Evolutionary conservation across 2,329 filamentous ascomycete genomes (phyloP).

Genomic region (Balansia obtecta): DNA sequence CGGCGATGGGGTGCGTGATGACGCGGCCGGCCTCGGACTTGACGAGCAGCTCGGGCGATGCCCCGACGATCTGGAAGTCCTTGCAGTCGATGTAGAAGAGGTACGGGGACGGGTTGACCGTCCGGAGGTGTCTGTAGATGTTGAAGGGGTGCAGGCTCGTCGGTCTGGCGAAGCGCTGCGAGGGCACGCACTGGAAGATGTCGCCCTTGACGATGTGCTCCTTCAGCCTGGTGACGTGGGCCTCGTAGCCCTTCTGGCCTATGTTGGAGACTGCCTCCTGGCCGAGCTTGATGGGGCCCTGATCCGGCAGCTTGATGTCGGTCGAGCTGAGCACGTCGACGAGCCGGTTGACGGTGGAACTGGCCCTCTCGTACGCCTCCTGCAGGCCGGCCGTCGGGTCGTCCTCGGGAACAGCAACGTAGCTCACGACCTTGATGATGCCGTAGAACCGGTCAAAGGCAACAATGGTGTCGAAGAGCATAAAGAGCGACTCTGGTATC

Average conservation of each 20-base stretch:
- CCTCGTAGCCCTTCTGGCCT: slow-evolving; percentile 76
- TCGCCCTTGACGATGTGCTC: slow-evolving; percentile 83
- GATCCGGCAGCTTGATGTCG: slow-evolving; percentile 65
- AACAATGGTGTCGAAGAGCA: slow-evolving; percentile 90
- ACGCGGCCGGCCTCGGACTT: slow-evolving; percentile 79
- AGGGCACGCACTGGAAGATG: slow-evolving; percentile 96
- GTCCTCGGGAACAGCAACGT: slow-evolving; percentile 56
- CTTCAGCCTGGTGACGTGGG: slow-evolving; percentile 77
- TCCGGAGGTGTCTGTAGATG: slow-evolving; percentile 89
- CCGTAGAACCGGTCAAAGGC: slow-evolving; percentile 93
- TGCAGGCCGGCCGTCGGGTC: slow-evolving; percentile 36
- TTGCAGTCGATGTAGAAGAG: slow-evolving; percentile 90
- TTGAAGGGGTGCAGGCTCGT: slow-evolving; percentile 94
- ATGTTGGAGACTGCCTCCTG: slow-evolving; percentile 87
- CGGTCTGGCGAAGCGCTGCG: slow-evolving; percentile 80
- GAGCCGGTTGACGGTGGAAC: slow-evolving; percentile 49
- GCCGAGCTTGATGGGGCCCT: slow-evolving; percentile 58
- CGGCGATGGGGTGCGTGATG: slow-evolving; percentile 93
- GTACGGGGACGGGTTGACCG: slow-evolving; percentile 96
- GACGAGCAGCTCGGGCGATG: slow-evolving; percentile 86
- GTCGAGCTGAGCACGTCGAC: slow-evolving; percentile 61
- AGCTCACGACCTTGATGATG: slow-evolving; percentile 86
- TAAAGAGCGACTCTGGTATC: slow-evolving; percentile 90
- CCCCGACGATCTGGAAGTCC: slow-evolving; percentile 89
- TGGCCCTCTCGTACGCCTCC: slow-evolving; percentile 53